Base-by-base conservation (phyloP, 352 stramenopile genomes). In the Phytophthora nicotianae region DNA sequence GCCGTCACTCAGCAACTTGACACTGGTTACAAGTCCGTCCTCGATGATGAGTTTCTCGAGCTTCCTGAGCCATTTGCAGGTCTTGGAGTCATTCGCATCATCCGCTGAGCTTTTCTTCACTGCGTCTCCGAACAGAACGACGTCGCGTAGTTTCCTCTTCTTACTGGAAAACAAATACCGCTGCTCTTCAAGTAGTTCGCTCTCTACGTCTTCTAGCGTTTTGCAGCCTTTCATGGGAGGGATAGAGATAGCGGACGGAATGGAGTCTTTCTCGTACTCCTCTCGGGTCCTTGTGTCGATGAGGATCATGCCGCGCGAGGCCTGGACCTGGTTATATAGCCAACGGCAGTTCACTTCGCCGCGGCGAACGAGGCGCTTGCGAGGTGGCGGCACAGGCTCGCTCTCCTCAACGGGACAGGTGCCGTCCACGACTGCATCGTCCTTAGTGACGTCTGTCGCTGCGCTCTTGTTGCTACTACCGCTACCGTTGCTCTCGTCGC, bases 301-400 rank as follows among this genome's bases (percentile, higher is more conserved):
- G 5, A 95, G 59, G 37, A 95, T 90, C 50, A 89, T 79, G 24
- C 86, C 86, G 38, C 82, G 76, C 16, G 81, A 75, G 6, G 81
- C 83, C 58, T 93, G 84, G 41, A 90, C 81, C 50, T 92, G 83
- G 66, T 95, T 95, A 63, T 91, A 95, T 1, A 95, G 73, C 86
- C 86, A 95, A 37, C 80, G 78, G 42, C 84, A 93, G 50, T 88
- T 88, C 10, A 95, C 86, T 35, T 79, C 75, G 8, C 79, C 80
- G 3, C 77, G 81, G 54, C 79, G 80, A 40, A 95, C 83, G 1
- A 74, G 62, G 19, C 85, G 81, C 60, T 84, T 88, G n/a, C 48
- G 54, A 0, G 29, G 32, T 23, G 64, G 37, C 19, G 65, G 21
- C 41, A 73, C 65, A 13, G 61, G 41, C 45, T 68, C 61, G 21